Conservation (phyloP, 1,284 basidiomycete species). For the Tranzscheliella williamsii region DNA sequence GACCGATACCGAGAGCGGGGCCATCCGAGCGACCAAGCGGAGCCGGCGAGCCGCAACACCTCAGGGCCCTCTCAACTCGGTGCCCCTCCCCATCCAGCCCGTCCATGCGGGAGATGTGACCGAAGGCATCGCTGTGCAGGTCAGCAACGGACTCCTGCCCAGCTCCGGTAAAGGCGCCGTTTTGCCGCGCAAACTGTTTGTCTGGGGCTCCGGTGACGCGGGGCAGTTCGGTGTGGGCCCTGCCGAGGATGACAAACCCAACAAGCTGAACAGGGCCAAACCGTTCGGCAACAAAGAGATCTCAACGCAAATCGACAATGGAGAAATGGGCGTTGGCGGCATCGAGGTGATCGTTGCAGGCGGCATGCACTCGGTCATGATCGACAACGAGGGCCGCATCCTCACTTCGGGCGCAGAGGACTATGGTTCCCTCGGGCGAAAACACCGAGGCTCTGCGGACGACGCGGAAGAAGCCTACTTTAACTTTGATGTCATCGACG, state of each 20-base stretch:
- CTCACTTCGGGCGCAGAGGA: constrained; percentile 85
- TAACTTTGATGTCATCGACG: constrained; percentile 73
- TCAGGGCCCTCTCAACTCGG: constrained; percentile 38
- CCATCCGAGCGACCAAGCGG: constrained; percentile 26
- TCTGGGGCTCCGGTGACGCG: constrained; percentile 58
- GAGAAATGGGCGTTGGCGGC: constrained; percentile 47
- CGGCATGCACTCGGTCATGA: constrained; percentile 58
- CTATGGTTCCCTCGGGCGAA: constrained; percentile 79
- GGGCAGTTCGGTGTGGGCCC: constrained; percentile 58
- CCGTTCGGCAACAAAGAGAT: constrained; percentile 50
- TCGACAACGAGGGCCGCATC: constrained; percentile 52
- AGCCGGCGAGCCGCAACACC: constrained; percentile 29
- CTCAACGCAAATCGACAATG: constrained; percentile 45
- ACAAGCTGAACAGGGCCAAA: constrained; percentile 54
- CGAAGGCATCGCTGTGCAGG: constrained; percentile 12
- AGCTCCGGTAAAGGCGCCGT: constrained; percentile 23
- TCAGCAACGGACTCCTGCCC: neutral
- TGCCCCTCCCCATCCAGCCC: constrained; percentile 22
- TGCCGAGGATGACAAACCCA: constrained; percentile 55
- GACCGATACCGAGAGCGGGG: constrained; percentile 19
- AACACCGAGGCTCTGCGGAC: constrained; percentile 68
- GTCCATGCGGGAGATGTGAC: constrained; percentile 23
- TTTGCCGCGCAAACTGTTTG: constrained; percentile 54
- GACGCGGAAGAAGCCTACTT: constrained; percentile 79
- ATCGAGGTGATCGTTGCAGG: constrained; percentile 52